Conservation (phyloP, 73 alveolate genomes). For the Paraurostyla sp. region DNA sequence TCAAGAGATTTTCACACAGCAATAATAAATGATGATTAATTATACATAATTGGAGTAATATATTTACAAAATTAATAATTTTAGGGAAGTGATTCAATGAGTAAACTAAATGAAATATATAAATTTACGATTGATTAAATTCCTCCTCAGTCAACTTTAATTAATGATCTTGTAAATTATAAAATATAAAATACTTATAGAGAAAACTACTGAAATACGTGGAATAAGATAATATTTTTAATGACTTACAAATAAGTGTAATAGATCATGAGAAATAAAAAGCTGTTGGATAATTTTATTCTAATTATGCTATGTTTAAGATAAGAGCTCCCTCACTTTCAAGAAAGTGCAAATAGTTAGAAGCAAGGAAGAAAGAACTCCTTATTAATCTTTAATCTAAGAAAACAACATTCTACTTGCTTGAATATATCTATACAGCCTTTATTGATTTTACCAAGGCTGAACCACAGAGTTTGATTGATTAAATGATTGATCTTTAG, state of each 20-base stretch:
- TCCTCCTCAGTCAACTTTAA: not conserved
- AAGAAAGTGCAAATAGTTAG: not conserved
- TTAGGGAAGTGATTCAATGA: conserved; percentile 50
- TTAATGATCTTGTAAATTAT: conserved; percentile 33
- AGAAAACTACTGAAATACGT: not conserved
- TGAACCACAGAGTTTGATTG: not conserved
- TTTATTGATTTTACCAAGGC: conserved; percentile 39
- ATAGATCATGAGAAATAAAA: not conserved
- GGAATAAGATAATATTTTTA: conserved; percentile 31
- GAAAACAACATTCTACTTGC: not conserved
- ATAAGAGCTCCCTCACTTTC: conserved; percentile 7
- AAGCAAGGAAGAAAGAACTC: not conserved
- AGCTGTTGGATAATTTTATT: not conserved
- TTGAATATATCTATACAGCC: conserved; percentile 51
- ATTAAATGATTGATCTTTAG: not conserved
- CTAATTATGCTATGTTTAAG: conserved; percentile 31
- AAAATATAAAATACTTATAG: not conserved
- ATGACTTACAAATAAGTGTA: conserved; percentile 44
- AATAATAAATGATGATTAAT: not conserved
- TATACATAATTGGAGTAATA: conserved; percentile 60
- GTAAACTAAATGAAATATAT: conserved; percentile 57
- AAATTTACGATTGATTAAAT: conserved; percentile 20
- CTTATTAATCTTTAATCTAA: not conserved
- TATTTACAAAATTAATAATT: not conserved
- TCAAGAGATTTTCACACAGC: conserved; percentile 68